A percentile compares a stretch with the other conserved stretches of the same genome.
These are phyloP conservation scores for Acanthamoeba castellanii DNA, from an alignment of 208 protist genomes.

Conservation along the genomic window DNA sequence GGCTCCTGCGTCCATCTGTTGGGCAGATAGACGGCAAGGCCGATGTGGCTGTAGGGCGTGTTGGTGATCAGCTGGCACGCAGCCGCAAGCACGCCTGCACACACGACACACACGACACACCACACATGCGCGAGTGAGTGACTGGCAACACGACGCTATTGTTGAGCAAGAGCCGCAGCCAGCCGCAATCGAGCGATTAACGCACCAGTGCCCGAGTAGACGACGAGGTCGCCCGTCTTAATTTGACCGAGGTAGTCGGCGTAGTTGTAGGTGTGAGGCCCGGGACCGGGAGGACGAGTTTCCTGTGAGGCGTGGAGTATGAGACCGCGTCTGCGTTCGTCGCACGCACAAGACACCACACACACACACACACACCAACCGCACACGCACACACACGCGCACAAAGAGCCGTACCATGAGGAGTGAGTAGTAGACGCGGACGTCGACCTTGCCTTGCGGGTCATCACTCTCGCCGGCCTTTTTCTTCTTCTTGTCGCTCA, in stretches of 20 bases:
- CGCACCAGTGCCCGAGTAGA: constrained; percentile 32
- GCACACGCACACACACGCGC: no score
- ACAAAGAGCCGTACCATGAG: background rate
- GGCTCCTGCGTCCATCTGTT: constrained; percentile 27
- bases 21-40: constrained; percentile 1
- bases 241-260: background rate
- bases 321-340: background rate
- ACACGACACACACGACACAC: no score
- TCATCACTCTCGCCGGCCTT: constrained; percentile 2
- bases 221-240: constrained; percentile 23
- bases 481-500: constrained; percentile 34
- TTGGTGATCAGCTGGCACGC: constrained; percentile 15
- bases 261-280: background rate
- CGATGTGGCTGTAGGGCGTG: constrained; percentile 25
- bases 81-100: background rate
- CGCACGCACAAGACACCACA: background rate
- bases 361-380: background rate
- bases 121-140: no score
- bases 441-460: background rate
- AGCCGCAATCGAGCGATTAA: background rate
- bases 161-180: background rate
- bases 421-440: constrained; percentile 29
- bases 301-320: background rate
- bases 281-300: background rate
- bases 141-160: no score